Percentiles rank a stretch among this genome's conserved stretches.
phyloP scores from a whole-genome alignment of 768 basidiomycete genomes.

The Mrakia blollopis region DNA sequence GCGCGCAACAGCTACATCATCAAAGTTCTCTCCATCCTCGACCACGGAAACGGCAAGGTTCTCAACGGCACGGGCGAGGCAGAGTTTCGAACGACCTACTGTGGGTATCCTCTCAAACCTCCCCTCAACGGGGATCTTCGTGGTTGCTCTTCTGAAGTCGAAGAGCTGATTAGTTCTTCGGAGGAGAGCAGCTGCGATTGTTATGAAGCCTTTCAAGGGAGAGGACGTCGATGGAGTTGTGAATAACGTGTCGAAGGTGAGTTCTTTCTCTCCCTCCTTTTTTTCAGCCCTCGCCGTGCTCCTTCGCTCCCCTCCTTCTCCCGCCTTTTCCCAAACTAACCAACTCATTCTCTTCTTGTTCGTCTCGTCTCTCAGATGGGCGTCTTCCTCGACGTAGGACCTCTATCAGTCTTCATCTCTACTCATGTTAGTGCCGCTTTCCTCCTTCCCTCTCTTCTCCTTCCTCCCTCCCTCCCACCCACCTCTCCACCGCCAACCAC shows the following conservation, averaged over 20 bases:
- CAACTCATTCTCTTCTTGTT: conserved; percentile 41
- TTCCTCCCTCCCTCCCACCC: conserved; percentile 4
- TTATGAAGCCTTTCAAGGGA: conserved; percentile 99
- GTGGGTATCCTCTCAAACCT: conserved; percentile 40
- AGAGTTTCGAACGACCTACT: conserved; percentile 88
- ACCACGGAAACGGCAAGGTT: conserved; percentile 89
- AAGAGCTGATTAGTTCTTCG: conserved; percentile 22
- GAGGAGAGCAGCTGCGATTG: conserved; percentile 58
- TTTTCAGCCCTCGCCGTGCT: not conserved
- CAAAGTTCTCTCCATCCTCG: conserved; percentile 55
- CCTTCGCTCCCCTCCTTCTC: not conserved
- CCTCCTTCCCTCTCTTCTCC: not conserved
- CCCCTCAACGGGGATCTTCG: not conserved
- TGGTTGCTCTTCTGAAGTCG: conserved; percentile 13
- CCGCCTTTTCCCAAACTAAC: conserved; percentile 11
- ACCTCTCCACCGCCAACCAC: not conserved
- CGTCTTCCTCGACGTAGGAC: conserved; percentile 95
- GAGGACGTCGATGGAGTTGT: conserved; percentile 97
- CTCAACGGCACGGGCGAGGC: conserved; percentile 88
- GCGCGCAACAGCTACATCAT: conserved; percentile 43
- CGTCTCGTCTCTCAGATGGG: conserved; percentile 61
- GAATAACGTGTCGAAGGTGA: conserved; percentile 88
- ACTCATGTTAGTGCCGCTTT: conserved; percentile 63
- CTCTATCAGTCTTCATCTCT: conserved; percentile 88
- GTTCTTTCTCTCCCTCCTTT: conserved; percentile 41